Percentiles rank a stretch among this genome's conserved stretches.
Conservation (phyloP, 352 stramenopile species). For the Saprolegnia parasitica region DNA sequence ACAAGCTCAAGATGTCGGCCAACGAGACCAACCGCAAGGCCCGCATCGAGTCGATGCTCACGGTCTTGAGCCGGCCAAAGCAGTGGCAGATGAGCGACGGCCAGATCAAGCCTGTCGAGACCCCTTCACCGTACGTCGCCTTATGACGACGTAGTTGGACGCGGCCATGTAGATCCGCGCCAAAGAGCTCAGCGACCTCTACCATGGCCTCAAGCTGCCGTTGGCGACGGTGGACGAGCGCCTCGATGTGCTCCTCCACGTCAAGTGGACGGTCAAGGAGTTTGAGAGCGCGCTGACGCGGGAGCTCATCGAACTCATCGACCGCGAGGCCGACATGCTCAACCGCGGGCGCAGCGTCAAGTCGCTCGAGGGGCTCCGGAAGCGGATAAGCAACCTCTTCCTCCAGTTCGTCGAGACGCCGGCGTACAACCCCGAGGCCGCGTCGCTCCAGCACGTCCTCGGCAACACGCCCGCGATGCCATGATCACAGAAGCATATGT, state of each 20-base stretch:
- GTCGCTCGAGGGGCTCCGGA: conserved; percentile 79
- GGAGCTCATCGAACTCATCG: conserved; percentile 89
- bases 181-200: conserved; percentile 86
- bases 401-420: conserved; percentile 91
- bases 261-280: conserved; percentile 92
- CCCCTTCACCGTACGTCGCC: conserved; percentile 63
- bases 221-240: conserved; percentile 75
- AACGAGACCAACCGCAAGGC: conserved; percentile 71
- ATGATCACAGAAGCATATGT: not conserved
- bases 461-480: conserved; percentile 4
- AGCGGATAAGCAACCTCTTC: conserved; percentile 84
- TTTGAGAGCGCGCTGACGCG: conserved; percentile 86
- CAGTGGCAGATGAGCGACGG: conserved; percentile 91
- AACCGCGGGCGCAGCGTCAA: conserved; percentile 75
- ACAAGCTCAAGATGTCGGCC: conserved; percentile 81
- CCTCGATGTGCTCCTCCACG: conserved; percentile 86
- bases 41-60: conserved; percentile 83
- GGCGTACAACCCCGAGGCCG: conserved; percentile 90
- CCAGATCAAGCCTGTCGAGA: conserved; percentile 84
- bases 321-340: conserved; percentile 91
- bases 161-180: conserved; percentile 46
- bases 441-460: conserved; percentile 42
- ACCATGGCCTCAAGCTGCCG: conserved; percentile 59
- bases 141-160: not conserved
- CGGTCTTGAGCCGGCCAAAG: conserved; percentile 86